Evolutionary conservation across 805 yeast species (phyloP).

Genomic region (Komagataella phaffii): DNA sequence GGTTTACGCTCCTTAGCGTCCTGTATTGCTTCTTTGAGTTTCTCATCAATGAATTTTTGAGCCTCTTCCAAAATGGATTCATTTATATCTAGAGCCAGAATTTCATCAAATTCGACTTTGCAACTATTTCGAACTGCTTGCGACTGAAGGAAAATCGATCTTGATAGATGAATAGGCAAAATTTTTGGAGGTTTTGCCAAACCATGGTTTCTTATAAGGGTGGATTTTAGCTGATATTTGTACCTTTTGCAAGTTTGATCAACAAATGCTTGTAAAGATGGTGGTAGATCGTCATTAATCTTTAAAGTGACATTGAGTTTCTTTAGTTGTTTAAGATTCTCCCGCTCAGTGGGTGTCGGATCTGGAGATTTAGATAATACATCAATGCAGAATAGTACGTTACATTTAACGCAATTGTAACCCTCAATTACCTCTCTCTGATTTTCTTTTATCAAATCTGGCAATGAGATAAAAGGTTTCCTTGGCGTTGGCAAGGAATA

Average conservation of each 20-base stretch:
- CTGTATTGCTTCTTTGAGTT: constrained; percentile 12
- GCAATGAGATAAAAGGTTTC: constrained; percentile 20
- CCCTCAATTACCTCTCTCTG: constrained; percentile 62
- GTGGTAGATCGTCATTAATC: constrained; percentile 53
- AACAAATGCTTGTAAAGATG: constrained; percentile 32
- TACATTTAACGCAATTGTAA: constrained; percentile 70
- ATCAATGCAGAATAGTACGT: constrained; percentile 30
- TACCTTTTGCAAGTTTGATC: constrained; percentile 22
- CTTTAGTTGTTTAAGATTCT: constrained; percentile 21
- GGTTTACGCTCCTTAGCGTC: constrained; percentile 23
- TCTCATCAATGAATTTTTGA: constrained; percentile 9
- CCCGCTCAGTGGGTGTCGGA: constrained; percentile 8
- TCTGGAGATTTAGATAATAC: constrained; percentile 3
- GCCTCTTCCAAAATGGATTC: constrained; percentile 13
- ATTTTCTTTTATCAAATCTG: constrained; percentile 38
- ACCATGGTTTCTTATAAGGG: constrained; percentile 52
- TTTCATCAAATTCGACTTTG: constrained; percentile 51
- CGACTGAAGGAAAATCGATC: constrained; percentile 65
- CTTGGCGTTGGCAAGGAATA: constrained; percentile 69
- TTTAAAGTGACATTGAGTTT: constrained; percentile 22
- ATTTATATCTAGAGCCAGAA: constrained; percentile 33
- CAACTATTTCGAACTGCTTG: constrained; percentile 65
- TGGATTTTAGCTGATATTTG: constrained; percentile 30
- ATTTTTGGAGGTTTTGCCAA: constrained; percentile 57
- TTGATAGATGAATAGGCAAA: constrained; percentile 69